Evolutionary conservation across 345 rosid genomes (phyloP).

Genomic region (Syzygium jambos): DNA sequence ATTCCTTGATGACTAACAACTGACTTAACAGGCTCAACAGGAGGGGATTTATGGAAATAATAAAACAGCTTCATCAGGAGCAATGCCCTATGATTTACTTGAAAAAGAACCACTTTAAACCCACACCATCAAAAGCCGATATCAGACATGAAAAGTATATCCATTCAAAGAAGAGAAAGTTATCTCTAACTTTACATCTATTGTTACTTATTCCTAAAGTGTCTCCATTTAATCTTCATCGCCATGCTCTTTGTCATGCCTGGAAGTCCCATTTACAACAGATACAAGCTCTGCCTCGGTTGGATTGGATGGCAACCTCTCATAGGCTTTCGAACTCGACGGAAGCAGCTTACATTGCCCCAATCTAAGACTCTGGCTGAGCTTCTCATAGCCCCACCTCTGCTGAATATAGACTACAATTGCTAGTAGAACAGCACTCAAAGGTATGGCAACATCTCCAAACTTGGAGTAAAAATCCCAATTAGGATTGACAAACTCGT

Average conservation of each 20-base stretch:
- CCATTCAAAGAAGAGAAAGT: neutral
- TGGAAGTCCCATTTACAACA: constrained; percentile 21
- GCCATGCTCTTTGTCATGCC: constrained; percentile 4
- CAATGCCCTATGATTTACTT: neutral
- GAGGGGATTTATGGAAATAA: neutral
- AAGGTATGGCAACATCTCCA: constrained; percentile 70
- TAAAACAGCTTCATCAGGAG: neutral
- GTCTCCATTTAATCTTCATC: constrained; percentile 29
- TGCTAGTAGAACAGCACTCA: constrained; percentile 48
- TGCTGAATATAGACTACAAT: constrained; percentile 56
- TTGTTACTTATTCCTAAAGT: neutral
- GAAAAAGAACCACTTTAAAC: neutral
- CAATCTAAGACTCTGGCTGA: constrained; percentile 37
- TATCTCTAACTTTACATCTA: neutral
- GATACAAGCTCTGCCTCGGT: constrained; percentile 65
- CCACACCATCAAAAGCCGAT: neutral
- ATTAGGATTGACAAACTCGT: constrained; percentile 65
- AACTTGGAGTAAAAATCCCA: constrained; percentile 65
- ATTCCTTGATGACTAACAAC: neutral
- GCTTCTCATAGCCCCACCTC: constrained; percentile 69
- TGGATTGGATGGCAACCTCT: constrained; percentile 53
- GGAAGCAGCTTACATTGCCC: constrained; percentile 56
- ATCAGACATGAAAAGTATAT: neutral
- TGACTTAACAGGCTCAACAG: neutral
- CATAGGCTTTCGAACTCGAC: constrained; percentile 39